Evolutionary conservation across 768 basidiomycete species (phyloP), one percentile per base, ranked within the genome.

Genomic region (Lyophyllum semitale): DNA sequence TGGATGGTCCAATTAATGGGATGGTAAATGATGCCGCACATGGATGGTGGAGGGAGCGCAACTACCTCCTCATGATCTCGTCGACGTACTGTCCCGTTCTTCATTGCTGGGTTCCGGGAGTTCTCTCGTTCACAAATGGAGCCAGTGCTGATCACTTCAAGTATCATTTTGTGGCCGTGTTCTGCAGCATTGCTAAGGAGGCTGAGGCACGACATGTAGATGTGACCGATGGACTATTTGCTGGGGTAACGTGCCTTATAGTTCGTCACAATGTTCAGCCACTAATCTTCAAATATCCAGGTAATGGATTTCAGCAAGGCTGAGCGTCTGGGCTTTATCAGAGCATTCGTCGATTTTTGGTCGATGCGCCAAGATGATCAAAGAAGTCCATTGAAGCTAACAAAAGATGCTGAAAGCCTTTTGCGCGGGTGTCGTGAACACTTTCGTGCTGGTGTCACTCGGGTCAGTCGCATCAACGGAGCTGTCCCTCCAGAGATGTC

Each of bases 81-180:
- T 74, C 70, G 0, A 57, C 59, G 0, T 74, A 70, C 48, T 70
- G 60, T 17, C 62, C 56, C 1, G 48, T 53, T 8, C 62, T 73
- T 8, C 50, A 53, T 8, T 65, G 66, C 22, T 76, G 72, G 74
- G 63, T 71, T 20, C 73, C 73, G 2, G 65, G 63, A 0, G 23
- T 76, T 8, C 45, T 73, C n/a, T 68, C 69, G 0, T 76, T 66
- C 40, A 67, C 68, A 1, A 73, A 76, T 61, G 72, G 74, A 17
- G 67, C 69, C 8, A 65, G 56, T 9, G 50, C 64, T 1, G 55
- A 66, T 4, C 71, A 76, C 45, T 76, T 68, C 47, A 54, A 60
- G 35, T 37, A 57, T 26, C 74, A 76, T 45, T 74, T 75, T 33
- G 26, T 64, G 2, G 63, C 65, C 3, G 54, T 73, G 0, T 66